Conservation (phyloP, 1,284 basidiomycete genomes). For the Boletellus sp. region DNA sequence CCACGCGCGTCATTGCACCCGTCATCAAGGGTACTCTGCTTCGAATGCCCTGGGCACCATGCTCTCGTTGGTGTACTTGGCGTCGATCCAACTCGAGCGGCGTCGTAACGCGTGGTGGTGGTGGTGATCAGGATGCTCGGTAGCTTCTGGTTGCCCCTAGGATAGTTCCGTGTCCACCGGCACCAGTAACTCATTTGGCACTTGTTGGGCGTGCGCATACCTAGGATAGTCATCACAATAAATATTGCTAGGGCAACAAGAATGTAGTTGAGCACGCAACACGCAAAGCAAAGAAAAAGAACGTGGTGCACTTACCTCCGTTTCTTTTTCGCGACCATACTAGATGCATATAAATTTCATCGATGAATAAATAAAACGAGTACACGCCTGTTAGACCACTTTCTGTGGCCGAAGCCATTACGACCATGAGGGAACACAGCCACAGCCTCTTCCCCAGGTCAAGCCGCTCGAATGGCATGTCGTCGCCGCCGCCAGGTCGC, state of each 20-base stretch:
- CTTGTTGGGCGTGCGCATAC: slow-evolving; percentile 72
- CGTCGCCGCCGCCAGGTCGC: too few species aligned
- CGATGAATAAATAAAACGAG: too few species aligned
- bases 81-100: slow-evolving; percentile 79
- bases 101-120: slow-evolving; percentile 38
- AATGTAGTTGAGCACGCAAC: neutral
- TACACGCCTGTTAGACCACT: too few species aligned
- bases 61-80: slow-evolving; percentile 68
- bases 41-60: slow-evolving; percentile 58
- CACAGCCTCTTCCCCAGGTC: too few species aligned
- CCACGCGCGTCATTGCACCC: too few species aligned
- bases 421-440: too few species aligned
- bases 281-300: neutral
- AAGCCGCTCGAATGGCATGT: too few species aligned
- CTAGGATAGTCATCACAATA: slow-evolving; percentile 38
- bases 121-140: slow-evolving; percentile 51
- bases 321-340: slow-evolving; percentile 96
- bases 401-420: too few species aligned
- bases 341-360: slow-evolving; percentile 94
- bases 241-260: slow-evolving; percentile 55
- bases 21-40: too few species aligned
- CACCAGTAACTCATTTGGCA: slow-evolving; percentile 57
- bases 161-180: slow-evolving; percentile 44
- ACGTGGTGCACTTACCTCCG: slow-evolving; percentile 67
- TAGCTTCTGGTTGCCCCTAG: slow-evolving; percentile 36